Conservation (phyloP, 345 rosid species). For the Rhodomyrtus tomentosa region DNA sequence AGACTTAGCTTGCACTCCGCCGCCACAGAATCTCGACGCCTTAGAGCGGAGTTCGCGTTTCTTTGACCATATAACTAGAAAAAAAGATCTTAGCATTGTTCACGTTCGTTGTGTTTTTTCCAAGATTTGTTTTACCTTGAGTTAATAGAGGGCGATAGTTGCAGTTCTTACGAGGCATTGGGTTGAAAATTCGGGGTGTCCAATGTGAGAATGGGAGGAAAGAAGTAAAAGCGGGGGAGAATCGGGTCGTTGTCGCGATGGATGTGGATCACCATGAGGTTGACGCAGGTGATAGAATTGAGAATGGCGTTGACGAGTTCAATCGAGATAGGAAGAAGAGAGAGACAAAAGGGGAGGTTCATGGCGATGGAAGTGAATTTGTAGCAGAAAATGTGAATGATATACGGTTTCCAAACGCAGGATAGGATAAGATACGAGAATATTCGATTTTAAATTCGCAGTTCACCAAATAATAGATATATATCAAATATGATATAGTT, state of each 20-base stretch:
- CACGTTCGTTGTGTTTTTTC: neutral
- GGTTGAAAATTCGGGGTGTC: neutral
- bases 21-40: constrained; percentile 9
- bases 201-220: neutral
- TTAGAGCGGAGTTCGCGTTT: constrained; percentile 11
- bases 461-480: no score
- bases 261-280: neutral
- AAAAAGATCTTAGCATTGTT: no score
- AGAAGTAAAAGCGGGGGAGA: neutral
- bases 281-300: neutral
- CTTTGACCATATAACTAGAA: neutral
- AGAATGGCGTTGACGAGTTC: neutral
- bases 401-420: no score
- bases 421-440: no score
- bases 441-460: no score
- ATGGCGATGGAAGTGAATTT: neutral
- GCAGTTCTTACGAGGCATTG: neutral
- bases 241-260: neutral
- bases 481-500: no score
- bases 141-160: neutral
- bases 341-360: neutral
- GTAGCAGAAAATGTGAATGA: neutral
- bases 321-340: constrained; percentile 5
- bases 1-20: neutral
- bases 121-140: neutral